Evolutionary conservation across 208 protist species (phyloP).

Genomic region (Leishmania guyanensis): DNA sequence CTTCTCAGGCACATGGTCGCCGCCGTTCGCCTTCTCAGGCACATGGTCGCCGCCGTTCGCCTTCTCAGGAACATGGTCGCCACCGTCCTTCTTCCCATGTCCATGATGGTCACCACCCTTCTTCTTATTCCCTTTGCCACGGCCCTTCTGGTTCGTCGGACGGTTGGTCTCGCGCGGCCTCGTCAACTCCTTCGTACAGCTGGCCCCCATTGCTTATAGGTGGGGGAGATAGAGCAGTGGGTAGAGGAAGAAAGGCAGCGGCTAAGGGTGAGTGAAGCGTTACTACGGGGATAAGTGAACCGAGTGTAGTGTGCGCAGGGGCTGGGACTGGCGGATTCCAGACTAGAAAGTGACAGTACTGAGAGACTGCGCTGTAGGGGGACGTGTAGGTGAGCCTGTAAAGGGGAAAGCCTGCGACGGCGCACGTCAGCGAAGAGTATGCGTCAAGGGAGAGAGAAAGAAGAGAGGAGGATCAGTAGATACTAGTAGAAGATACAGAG

Average conservation of each 20-base stretch:
- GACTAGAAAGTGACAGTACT: neutral
- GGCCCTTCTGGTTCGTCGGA: no score
- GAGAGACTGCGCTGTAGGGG: neutral
- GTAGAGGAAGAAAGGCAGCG: neutral
- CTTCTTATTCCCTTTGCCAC: no score
- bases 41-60: no score
- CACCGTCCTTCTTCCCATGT: no score
- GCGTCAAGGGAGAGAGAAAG: neutral
- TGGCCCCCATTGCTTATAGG: neutral
- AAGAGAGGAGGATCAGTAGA: neutral
- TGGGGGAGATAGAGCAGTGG: neutral
- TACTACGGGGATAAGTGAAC: neutral
- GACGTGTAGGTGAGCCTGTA: neutral
- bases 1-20: neutral
- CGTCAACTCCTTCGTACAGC: neutral
- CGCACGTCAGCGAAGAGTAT: neutral
- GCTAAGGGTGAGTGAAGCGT: neutral
- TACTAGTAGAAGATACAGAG: neutral
- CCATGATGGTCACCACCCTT: no score
- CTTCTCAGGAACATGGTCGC: no score
- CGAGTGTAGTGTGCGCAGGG: neutral
- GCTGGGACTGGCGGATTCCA: neutral
- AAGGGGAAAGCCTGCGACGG: neutral
- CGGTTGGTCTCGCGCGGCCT: neutral
- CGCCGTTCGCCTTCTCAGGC: neutral